Conservation (phyloP, 129 eudicot species). For the Flaveria linearis region DNA sequence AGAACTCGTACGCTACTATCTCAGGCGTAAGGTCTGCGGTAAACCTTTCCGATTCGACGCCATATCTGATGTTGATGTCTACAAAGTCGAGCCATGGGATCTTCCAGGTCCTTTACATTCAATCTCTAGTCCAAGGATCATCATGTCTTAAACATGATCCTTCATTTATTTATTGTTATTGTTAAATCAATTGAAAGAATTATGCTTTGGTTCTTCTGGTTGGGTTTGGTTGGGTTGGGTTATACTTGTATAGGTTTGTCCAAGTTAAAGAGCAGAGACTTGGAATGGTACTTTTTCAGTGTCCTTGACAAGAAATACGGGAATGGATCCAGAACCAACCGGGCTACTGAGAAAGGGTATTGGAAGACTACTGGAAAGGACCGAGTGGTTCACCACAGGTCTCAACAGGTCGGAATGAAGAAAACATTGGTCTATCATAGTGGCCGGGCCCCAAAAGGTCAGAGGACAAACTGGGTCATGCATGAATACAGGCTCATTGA, state of each 20-base stretch:
- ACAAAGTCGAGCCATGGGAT: slow-evolving; percentile 91
- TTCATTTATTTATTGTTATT: background rate
- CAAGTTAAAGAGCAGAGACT: slow-evolving; percentile 66
- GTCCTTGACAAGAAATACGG: slow-evolving; percentile 81
- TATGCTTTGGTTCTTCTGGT: too few species aligned
- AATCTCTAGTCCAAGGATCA: background rate
- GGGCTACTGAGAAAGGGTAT: slow-evolving; percentile 88
- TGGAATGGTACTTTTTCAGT: slow-evolving; percentile 95
- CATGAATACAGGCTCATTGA: slow-evolving; percentile 85
- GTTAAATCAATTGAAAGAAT: too few species aligned
- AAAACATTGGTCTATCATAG: slow-evolving; percentile 81
- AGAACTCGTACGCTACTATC: slow-evolving; percentile 75
- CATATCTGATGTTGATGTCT: slow-evolving; percentile 75
- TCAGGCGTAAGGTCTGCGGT: slow-evolving; percentile 67
- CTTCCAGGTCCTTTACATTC: slow-evolving; percentile 55
- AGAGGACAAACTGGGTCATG: slow-evolving; percentile 94
- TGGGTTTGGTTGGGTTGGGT: too few species aligned
- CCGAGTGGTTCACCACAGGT: slow-evolving; percentile 59
- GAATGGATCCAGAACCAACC: slow-evolving; percentile 69
- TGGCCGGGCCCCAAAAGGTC: slow-evolving; percentile 86
- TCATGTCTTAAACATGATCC: background rate
- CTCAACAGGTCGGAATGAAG: slow-evolving; percentile 75
- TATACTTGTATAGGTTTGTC: slow-evolving; percentile 47
- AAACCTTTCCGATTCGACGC: slow-evolving; percentile 63
- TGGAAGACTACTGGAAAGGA: slow-evolving; percentile 99